Evolutionary conservation across 306 rosid species (phyloP).

Genomic region (Acacia acuminata): DNA sequence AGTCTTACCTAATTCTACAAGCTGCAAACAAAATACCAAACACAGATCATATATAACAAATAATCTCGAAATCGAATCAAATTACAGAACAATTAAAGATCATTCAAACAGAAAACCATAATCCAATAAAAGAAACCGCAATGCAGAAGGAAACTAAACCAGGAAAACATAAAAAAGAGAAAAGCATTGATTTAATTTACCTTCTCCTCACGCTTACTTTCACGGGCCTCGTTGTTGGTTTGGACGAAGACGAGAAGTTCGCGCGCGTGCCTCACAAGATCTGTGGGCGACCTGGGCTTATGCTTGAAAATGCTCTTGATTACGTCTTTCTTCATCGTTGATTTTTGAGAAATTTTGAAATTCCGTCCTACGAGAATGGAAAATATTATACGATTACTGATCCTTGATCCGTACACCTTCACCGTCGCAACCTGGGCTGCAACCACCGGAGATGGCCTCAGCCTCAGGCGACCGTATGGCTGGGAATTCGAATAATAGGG

Average conservation of each 20-base stretch:
- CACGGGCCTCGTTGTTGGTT: slow-evolving; percentile 29
- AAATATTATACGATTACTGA: background rate
- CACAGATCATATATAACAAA: background rate
- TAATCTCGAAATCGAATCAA: background rate
- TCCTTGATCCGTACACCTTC: background rate
- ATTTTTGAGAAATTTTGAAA: background rate
- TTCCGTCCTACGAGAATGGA: background rate
- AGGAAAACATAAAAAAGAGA: background rate
- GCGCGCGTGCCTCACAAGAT: slow-evolving; percentile 43
- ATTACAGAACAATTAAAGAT: background rate
- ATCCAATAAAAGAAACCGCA: background rate
- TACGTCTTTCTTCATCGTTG: slow-evolving; percentile 13
- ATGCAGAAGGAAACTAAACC: background rate
- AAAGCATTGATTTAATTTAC: slow-evolving; percentile 22
- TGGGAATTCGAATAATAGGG: background rate
- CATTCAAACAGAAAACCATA: background rate
- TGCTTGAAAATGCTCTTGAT: slow-evolving; percentile 52
- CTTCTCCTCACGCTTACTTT: slow-evolving; percentile 56
- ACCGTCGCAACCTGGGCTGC: background rate
- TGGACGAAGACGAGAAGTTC: slow-evolving; percentile 47
- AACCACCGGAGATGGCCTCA: background rate
- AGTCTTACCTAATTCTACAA: slow-evolving; percentile 45
- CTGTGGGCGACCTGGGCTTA: slow-evolving; percentile 42
- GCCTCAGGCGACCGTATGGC: background rate
- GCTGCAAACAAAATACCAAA: slow-evolving; percentile 30